A percentile compares a stretch with the other conserved stretches of the same genome.
Conservation (phyloP, 139 green algal species). For the Micromonas pusilla region DNA sequence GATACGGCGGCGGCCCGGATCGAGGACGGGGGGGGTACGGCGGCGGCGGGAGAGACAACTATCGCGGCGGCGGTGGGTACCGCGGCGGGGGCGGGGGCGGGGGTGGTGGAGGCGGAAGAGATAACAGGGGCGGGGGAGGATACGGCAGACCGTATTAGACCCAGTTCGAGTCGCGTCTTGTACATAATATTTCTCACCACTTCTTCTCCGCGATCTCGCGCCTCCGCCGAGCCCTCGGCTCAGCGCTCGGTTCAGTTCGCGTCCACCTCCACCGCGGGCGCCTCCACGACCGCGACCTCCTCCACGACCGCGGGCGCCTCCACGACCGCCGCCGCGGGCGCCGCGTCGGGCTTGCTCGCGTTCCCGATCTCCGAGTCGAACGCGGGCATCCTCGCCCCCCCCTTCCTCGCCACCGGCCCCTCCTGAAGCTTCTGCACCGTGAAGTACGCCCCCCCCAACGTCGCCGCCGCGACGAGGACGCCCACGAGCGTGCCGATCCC, state of each 20-base stretch:
- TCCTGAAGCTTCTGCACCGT: not conserved
- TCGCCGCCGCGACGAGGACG: not conserved
- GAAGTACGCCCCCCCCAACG: slow-evolving; percentile 6
- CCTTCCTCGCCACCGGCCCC: not conserved
- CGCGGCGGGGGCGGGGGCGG: not conserved
- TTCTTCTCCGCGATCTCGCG: too few species aligned
- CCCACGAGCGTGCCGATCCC: not conserved
- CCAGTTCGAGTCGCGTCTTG: not conserved
- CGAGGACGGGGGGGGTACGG: slow-evolving; percentile 22
- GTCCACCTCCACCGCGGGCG: not conserved
- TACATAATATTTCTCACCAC: not conserved
- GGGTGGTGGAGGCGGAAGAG: not conserved
- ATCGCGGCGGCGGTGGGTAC: not conserved
- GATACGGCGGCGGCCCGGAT: slow-evolving; percentile 15
- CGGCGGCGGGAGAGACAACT: not conserved
- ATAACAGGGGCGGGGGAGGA: not conserved
- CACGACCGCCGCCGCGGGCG: not conserved
- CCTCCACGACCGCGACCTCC: not conserved
- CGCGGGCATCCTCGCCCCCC: not conserved
- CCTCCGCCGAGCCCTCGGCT: not conserved
- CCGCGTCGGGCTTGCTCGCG: too few species aligned
- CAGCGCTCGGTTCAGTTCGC: not conserved
- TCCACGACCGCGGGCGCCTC: not conserved
- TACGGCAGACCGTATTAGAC: slow-evolving; percentile 13
- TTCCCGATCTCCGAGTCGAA: too few species aligned